phyloP scores from a whole-genome alignment of 805 yeast species.

The Lipomyces orientalis region DNA sequence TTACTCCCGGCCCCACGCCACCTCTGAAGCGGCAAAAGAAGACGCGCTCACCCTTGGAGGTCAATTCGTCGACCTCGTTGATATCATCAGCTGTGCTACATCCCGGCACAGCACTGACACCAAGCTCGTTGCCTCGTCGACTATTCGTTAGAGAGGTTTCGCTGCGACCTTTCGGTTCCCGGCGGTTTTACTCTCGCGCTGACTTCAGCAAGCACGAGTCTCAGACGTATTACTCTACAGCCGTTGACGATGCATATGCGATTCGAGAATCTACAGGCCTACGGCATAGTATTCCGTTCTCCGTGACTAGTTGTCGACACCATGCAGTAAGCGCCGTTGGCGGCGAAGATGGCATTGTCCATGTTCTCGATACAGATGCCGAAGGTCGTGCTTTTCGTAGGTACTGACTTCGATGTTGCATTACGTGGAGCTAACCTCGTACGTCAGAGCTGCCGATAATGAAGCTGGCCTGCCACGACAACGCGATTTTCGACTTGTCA shows the following conservation, averaged over 20 bases:
- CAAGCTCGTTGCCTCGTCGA: constrained; percentile 11
- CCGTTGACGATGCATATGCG: constrained; percentile 16
- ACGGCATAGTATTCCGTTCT: constrained; percentile 17
- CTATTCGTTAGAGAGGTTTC: constrained; percentile 20
- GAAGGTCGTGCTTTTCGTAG: not conserved
- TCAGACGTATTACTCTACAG: constrained; percentile 17
- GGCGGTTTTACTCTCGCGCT: constrained; percentile 18
- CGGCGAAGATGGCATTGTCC: constrained; percentile 31
- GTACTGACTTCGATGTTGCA: not conserved
- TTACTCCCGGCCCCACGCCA: constrained; percentile 30
- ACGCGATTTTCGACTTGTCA: constrained; percentile 32
- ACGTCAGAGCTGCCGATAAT: constrained; percentile 13
- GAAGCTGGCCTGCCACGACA: constrained; percentile 26
- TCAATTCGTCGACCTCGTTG: not conserved
- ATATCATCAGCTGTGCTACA: not conserved
- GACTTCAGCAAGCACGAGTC: constrained; percentile 20
- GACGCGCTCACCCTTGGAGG: not conserved
- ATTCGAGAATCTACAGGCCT: not conserved
- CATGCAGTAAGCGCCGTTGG: constrained; percentile 22
- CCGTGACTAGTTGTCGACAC: constrained; percentile 17
- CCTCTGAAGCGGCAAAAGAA: constrained; percentile 6
- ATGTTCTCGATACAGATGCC: constrained; percentile 22
- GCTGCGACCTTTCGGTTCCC: not conserved
- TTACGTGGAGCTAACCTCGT: not conserved
- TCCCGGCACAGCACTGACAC: not conserved